Evolutionary conservation across 495 filamentous ascomycete genomes (phyloP).

Genomic region (Rhypophila decipiens): DNA sequence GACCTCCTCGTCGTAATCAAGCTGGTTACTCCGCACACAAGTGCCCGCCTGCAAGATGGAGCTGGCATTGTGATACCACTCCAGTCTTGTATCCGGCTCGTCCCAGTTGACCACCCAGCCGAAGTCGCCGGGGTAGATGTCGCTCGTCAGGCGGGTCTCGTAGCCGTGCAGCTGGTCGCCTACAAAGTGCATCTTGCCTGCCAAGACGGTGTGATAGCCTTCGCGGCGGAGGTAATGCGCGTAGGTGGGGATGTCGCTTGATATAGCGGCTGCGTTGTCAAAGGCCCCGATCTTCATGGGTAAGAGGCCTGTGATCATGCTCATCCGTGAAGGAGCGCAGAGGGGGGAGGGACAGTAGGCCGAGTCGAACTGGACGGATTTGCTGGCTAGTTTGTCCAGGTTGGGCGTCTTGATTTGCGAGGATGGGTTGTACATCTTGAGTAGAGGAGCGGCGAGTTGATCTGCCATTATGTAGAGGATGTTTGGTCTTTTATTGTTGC

Average conservation of each 20-base stretch:
- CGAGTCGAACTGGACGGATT: constrained; percentile 76
- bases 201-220: constrained; percentile 82
- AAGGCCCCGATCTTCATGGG: constrained; percentile 81
- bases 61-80: constrained; percentile 90
- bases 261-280: constrained; percentile 75
- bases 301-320: constrained; percentile 81
- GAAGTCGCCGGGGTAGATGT: constrained; percentile 88
- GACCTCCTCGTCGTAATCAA: constrained; percentile 92
- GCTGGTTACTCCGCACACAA: constrained; percentile 80
- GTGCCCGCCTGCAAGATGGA: constrained; percentile 80
- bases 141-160: constrained; percentile 78
- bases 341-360: constrained; percentile 88
- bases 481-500: constrained; percentile 22
- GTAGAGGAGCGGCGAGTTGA: constrained; percentile 77
- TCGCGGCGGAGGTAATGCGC: constrained; percentile 80
- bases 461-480: constrained; percentile 71
- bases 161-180: constrained; percentile 89
- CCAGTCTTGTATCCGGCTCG: constrained; percentile 69
- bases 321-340: constrained; percentile 81
- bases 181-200: constrained; percentile 94
- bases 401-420: constrained; percentile 83
- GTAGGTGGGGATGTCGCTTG: constrained; percentile 73
- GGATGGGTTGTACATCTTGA: constrained; percentile 74
- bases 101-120: constrained; percentile 92
- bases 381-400: constrained; percentile 69